Conservation (phyloP, 2,329 filamentous ascomycete genomes). For the Epichloe sylvatica region DNA sequence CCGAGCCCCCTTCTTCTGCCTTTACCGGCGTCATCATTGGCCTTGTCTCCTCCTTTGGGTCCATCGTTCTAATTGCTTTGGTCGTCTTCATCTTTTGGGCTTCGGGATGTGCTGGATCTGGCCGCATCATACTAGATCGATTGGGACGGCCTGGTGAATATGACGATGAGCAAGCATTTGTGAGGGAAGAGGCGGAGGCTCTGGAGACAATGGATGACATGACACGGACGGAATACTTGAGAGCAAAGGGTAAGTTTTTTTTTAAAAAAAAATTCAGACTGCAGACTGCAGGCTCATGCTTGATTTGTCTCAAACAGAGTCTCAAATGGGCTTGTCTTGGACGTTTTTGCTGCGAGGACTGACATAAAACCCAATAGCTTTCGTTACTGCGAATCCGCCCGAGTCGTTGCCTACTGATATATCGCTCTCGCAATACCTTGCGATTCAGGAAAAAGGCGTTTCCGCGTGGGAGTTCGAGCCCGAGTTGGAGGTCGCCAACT, state of each 20-base stretch:
- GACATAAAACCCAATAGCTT: constrained; percentile 45
- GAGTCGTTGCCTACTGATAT: constrained; percentile 95
- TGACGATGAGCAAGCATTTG: constrained; percentile 92
- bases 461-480: constrained; percentile 99
- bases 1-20: constrained; percentile 28
- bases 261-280: too few relatives aligned
- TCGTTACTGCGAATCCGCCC: constrained; percentile 83
- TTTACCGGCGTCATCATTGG: constrained; percentile 81
- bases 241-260: constrained; percentile 67
- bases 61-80: constrained; percentile 69
- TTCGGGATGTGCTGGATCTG: constrained; percentile 51
- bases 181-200: constrained; percentile 86
- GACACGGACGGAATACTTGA: constrained; percentile 74
- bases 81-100: constrained; percentile 91
- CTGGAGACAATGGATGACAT: constrained; percentile 93
- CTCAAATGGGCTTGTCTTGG: too few relatives aligned
- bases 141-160: constrained; percentile 90
- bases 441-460: constrained; percentile 98
- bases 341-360: constrained; percentile 3
- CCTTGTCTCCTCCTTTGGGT: constrained; percentile 85
- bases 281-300: too few relatives aligned
- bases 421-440: constrained; percentile 89
- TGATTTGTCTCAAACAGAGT: too few relatives aligned
- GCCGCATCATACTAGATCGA: constrained; percentile 83
- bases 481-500: constrained; percentile 97